Evolutionary conservation across 169 alveolate species (phyloP).

Genomic region (Plasmodium ovale): DNA sequence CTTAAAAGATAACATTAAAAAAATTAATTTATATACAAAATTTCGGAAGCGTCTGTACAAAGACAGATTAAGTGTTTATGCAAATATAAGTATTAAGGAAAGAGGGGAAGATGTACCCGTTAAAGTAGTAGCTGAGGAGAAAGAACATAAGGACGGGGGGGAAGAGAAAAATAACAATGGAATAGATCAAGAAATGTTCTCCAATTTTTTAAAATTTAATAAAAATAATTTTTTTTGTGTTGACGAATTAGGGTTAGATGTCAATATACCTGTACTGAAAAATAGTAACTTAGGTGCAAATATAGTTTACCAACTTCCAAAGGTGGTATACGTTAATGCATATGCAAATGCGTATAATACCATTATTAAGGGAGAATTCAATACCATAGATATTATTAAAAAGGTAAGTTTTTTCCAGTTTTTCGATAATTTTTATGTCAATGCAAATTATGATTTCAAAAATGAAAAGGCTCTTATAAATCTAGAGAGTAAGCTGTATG

Average conservation of each 20-base stretch:
- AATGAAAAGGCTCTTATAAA: slow-evolving; percentile 61
- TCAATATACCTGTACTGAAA: slow-evolving; percentile 54
- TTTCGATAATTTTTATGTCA: slow-evolving; percentile 63
- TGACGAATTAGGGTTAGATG: slow-evolving; percentile 71
- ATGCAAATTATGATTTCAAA: slow-evolving; percentile 73
- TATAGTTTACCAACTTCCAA: slow-evolving; percentile 62
- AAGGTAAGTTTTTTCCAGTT: slow-evolving; percentile 71
- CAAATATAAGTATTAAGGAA: slow-evolving; percentile 66
- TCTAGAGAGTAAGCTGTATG: slow-evolving; percentile 71
- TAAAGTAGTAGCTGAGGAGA: slow-evolving; percentile 40
- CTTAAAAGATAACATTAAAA: slow-evolving; percentile 66
- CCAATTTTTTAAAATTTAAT: slow-evolving; percentile 56
- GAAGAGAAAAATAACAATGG: slow-evolving; percentile 2
- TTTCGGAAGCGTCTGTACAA: slow-evolving; percentile 68
- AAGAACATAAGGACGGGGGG: slow-evolving; percentile 31
- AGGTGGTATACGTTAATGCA: slow-evolving; percentile 58
- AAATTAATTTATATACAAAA: slow-evolving; percentile 63
- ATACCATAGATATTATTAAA: slow-evolving; percentile 56
- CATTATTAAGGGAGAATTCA: slow-evolving; percentile 67
- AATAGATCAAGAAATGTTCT: slow-evolving; percentile 33
- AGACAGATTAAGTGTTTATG: slow-evolving; percentile 65
- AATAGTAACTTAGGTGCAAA: slow-evolving; percentile 69
- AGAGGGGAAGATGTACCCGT: slow-evolving; percentile 69
- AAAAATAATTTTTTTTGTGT: slow-evolving; percentile 75
- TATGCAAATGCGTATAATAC: slow-evolving; percentile 70